phyloP scores from a whole-genome alignment of 306 rosid genomes.

The Cyclanthera cordifolia region DNA sequence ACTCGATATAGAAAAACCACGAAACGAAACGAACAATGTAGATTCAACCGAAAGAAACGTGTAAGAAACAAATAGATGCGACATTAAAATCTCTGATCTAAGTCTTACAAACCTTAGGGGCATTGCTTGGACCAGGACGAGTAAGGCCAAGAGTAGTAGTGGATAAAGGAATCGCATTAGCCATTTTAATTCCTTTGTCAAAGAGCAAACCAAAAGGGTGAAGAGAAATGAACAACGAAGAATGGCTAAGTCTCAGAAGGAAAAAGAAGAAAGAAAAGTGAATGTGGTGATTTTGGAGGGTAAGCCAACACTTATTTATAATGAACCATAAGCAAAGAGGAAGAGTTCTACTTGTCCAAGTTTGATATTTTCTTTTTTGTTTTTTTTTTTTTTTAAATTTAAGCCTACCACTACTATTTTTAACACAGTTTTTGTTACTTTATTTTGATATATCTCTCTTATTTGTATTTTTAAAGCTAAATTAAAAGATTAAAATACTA shows the following conservation, averaged over 20 bases:
- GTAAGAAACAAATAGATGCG: not conserved
- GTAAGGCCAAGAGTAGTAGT: constrained; percentile 70
- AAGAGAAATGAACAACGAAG: constrained; percentile 2
- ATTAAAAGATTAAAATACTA: too few relatives aligned
- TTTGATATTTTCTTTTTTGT: too few relatives aligned
- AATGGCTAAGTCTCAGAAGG: constrained; percentile 15
- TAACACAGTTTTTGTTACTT: too few relatives aligned
- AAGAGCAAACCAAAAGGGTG: constrained; percentile 20
- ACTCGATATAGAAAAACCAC: not conserved
- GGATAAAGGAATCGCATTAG: constrained; percentile 44
- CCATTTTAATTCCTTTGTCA: constrained; percentile 37
- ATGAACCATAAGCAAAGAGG: constrained; percentile 13
- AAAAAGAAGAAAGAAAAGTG: not conserved
- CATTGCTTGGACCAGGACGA: constrained; percentile 36
- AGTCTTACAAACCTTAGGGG: constrained; percentile 38
- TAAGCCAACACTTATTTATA: constrained; percentile 35
- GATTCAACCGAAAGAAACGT: not conserved
- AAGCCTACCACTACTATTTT: not conserved
- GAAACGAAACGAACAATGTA: not conserved
- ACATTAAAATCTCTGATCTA: not conserved
- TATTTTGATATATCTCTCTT: too few relatives aligned
- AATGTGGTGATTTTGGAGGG: constrained; percentile 24
- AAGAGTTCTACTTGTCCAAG: not conserved
- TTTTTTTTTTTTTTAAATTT: not conserved
- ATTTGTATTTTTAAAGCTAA: too few relatives aligned